Conservation (phyloP, 352 stramenopile genomes). For the Phytopythium montanum region DNA sequence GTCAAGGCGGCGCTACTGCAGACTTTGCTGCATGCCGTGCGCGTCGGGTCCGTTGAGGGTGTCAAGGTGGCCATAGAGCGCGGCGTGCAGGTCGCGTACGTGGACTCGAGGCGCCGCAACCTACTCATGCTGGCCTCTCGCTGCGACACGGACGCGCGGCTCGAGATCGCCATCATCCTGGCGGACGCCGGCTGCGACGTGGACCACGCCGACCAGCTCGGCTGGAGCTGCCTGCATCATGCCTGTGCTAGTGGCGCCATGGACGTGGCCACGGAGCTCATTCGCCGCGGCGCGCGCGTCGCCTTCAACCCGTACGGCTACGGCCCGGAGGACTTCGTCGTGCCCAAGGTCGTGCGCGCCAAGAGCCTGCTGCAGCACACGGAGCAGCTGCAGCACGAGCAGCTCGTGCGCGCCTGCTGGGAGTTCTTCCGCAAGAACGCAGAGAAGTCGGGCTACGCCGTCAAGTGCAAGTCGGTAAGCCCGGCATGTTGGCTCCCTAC, state of each 20-base stretch:
- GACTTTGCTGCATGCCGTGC: slow-evolving; percentile 80
- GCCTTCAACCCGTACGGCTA: slow-evolving; percentile 87
- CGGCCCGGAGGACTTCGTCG: slow-evolving; percentile 80
- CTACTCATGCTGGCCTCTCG: slow-evolving; percentile 83
- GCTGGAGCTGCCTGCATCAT: slow-evolving; percentile 86
- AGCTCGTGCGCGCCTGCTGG: slow-evolving; percentile 74
- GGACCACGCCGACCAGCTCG: slow-evolving; percentile 77
- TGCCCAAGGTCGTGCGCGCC: slow-evolving; percentile 72
- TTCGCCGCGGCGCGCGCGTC: slow-evolving; percentile 60
- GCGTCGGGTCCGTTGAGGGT: slow-evolving; percentile 70
- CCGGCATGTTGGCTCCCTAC: not conserved
- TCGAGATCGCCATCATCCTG: slow-evolving; percentile 84
- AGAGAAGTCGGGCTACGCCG: slow-evolving; percentile 52
- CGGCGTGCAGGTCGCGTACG: slow-evolving; percentile 67
- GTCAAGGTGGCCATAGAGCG: slow-evolving; percentile 85
- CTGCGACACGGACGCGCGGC: slow-evolving; percentile 74
- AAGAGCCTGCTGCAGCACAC: slow-evolving; percentile 87
- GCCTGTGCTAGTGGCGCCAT: slow-evolving; percentile 71
- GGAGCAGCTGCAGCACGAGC: slow-evolving; percentile 80
- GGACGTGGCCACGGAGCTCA: slow-evolving; percentile 70
- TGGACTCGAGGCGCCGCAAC: slow-evolving; percentile 76
- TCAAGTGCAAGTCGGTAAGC: slow-evolving; percentile 73
- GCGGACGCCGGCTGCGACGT: slow-evolving; percentile 82
- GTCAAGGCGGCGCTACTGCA: slow-evolving; percentile 84
- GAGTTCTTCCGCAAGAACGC: slow-evolving; percentile 74